Conservation (phyloP, 2,329 filamentous ascomycete genomes). For the Biscogniauxia marginata region DNA sequence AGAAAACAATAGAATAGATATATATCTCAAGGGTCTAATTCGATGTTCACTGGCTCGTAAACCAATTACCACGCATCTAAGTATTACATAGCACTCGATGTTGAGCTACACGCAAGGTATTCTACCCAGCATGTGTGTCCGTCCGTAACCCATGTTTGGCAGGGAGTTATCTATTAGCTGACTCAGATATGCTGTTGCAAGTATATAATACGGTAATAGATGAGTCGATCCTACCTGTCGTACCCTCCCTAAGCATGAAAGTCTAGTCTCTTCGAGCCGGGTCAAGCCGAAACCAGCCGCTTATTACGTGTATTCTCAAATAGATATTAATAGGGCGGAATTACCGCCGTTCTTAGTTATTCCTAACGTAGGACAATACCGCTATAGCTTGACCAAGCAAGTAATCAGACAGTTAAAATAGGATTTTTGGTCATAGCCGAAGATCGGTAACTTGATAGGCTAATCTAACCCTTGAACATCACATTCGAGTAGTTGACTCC, state of each 20-base stretch:
- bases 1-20: too few species aligned
- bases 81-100: too few species aligned
- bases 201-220: neutral
- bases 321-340: constrained; percentile 1
- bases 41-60: too few species aligned
- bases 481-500: neutral
- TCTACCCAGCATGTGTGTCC: too few species aligned
- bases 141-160: too few species aligned
- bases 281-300: constrained; percentile 2
- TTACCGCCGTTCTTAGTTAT: neutral
- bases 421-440: constrained; percentile 6
- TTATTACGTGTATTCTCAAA: neutral
- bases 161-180: too few species aligned
- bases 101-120: too few species aligned
- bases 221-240: too few species aligned
- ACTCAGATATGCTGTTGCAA: neutral
- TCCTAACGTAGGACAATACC: neutral
- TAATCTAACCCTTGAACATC: neutral
- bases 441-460: constrained; percentile 2
- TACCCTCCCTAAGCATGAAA: neutral
- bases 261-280: constrained; percentile 1
- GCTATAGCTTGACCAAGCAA: neutral
- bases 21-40: too few species aligned
- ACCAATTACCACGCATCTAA: too few species aligned
- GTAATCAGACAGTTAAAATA: too few species aligned